A percentile compares a stretch with the other conserved stretches of the same genome.
Conservation (phyloP, 1,284 basidiomycete genomes). For the Ganoderma meredithae region DNA sequence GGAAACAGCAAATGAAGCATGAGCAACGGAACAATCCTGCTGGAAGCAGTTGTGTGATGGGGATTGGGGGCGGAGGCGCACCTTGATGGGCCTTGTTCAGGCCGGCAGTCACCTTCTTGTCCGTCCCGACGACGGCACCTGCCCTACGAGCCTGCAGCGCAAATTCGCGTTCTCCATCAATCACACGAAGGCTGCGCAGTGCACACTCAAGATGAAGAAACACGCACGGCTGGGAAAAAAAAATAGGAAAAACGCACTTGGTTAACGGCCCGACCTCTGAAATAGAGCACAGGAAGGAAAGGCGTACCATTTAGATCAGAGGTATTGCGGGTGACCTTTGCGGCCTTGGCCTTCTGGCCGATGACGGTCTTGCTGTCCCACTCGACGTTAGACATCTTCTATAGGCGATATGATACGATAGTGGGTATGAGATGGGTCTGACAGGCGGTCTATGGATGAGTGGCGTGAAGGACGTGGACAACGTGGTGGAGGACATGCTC, state of each 20-base stretch:
- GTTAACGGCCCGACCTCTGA: conserved; percentile 22
- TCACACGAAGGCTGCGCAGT: neutral
- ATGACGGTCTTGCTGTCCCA: conserved; percentile 83
- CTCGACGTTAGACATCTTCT: conserved; percentile 51
- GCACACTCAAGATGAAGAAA: conserved; percentile 7
- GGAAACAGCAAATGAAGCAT: neutral
- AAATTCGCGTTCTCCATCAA: conserved; percentile 13
- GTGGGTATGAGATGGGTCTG: neutral
- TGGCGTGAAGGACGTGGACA: conserved; percentile 17
- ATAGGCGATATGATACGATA: conserved; percentile 18
- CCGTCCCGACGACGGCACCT: conserved; percentile 78
- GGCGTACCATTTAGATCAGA: conserved; percentile 77
- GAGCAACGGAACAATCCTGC: neutral
- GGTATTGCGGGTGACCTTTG: conserved; percentile 74
- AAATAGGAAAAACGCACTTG: conserved; percentile 14
- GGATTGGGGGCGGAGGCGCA: conserved; percentile 41
- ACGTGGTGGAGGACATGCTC: conserved; percentile 18
- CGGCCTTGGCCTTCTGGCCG: conserved; percentile 72
- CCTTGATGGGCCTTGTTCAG: conserved; percentile 78
- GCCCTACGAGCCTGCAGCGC: conserved; percentile 66
- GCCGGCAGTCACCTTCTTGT: conserved; percentile 75
- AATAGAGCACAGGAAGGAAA: conserved; percentile 11
- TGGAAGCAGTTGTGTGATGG: conserved; percentile 4
- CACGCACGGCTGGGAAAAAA: conserved; percentile 55
- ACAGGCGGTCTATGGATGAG: conserved; percentile 5